Evolutionary conservation across 2,329 filamentous ascomycete species (phyloP), one percentile per base, ranked within the genome.

Genomic region (Phoma sp.): DNA sequence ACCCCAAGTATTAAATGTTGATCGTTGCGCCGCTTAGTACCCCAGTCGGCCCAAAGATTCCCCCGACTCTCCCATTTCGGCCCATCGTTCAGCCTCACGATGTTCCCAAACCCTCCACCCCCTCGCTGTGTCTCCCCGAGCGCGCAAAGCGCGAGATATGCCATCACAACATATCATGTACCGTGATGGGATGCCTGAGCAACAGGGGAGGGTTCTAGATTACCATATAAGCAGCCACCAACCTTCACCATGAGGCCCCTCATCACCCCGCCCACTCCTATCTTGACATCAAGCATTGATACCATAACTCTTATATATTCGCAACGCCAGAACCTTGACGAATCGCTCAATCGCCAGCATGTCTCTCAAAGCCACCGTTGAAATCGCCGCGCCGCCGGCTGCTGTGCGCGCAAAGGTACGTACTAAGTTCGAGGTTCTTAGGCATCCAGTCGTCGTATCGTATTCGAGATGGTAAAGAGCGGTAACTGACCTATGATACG

Each of bases 351-450:
- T 9, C 18, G 7, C 34, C 36, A 48, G 9, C 36, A 63, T 63
- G 58, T 32, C 53, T 6, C 39, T 59, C 25, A 42, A 42, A 34
- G 42, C 56, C 25, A 59, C 33, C 29, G 60, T 61, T 30, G 61
- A 66, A 26, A 66, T 66, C 30, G 56, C 56, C n/a, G 53, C 59
- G 2, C 23, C 59, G 7, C 63, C 61, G 1, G 28, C 40, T 1
- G 45, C 15, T 0, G 63, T 66, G 2, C 50, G 63, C 25, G 49
- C 37, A 42, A 65, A 45, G 12, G 48, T 45, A 45, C 7, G 10
- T 10, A n/a, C n/a, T n/a, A n/a, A n/a, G n/a, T n/a, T n/a, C n/a
- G n/a, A n/a, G n/a, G n/a, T n/a, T n/a, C n/a, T n/a, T n/a, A n/a
- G n/a, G n/a, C n/a, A n/a, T n/a, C n/a, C n/a, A n/a, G n/a, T n/a